A percentile compares a stretch with the other conserved stretches of the same genome.
Evolutionary conservation across 2,329 filamentous ascomycete species (phyloP).

Genomic region (Fusarium virguliforme): DNA sequence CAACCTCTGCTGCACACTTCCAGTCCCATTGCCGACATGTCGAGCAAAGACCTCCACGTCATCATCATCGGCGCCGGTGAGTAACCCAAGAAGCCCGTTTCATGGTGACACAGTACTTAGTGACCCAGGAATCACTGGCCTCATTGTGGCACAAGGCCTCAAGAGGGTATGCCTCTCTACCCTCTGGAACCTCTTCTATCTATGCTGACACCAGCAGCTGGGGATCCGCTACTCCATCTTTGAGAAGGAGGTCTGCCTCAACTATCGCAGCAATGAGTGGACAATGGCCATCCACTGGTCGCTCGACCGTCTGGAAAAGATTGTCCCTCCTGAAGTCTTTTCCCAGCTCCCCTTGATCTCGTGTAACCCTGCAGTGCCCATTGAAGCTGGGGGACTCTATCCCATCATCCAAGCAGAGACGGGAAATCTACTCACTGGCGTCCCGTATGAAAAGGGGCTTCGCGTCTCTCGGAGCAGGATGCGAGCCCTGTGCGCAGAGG

Average conservation of each 20-base stretch:
- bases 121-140: constrained; percentile 36
- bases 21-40: constrained; percentile 20
- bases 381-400: constrained; percentile 42
- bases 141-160: constrained; percentile 41
- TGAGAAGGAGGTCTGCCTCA: constrained; percentile 40
- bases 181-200: rapidly evolving
- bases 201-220: constrained; percentile 3
- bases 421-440: constrained; percentile 36
- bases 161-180: constrained; percentile 26
- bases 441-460: constrained; percentile 44
- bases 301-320: constrained; percentile 33
- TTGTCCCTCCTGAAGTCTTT: constrained; percentile 40
- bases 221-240: constrained; percentile 42
- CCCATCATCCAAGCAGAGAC: constrained; percentile 47
- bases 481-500: constrained; percentile 40
- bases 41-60: constrained; percentile 35
- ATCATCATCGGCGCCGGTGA: constrained; percentile 44
- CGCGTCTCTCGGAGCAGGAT: constrained; percentile 44
- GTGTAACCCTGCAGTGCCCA: constrained; percentile 42
- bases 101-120: background rate
- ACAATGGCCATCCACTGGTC: constrained; percentile 49
- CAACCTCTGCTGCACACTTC: background rate
- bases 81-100: background rate
- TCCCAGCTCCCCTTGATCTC: constrained; percentile 39
- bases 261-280: constrained; percentile 49